Percentiles rank a stretch among this genome's conserved stretches.
Conservation (phyloP, 2,329 filamentous ascomycete species). For the Trichoderma arundinaceum region DNA sequence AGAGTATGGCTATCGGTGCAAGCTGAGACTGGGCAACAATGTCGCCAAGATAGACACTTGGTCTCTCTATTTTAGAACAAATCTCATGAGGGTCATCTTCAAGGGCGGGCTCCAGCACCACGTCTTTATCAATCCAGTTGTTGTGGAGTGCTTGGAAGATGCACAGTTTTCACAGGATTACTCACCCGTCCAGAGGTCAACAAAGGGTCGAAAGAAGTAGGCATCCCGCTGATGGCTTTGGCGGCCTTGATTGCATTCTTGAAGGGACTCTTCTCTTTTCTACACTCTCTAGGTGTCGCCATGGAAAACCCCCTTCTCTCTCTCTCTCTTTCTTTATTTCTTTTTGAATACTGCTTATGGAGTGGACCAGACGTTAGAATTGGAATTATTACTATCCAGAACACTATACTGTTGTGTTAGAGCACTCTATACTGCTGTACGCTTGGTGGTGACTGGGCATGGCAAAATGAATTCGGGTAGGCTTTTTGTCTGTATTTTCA, state of each 20-base stretch:
- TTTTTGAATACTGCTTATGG: neutral
- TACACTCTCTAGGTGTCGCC: neutral
- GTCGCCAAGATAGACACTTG: constrained; percentile 57
- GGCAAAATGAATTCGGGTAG: neutral
- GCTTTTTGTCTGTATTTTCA: neutral
- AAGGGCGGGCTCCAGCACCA: constrained; percentile 52
- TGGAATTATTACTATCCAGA: neutral
- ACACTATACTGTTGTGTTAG: neutral
- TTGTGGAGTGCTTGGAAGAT: constrained; percentile 48
- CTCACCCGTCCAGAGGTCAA: constrained; percentile 25
- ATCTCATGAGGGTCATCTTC: constrained; percentile 55
- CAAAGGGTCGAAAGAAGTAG: constrained; percentile 37
- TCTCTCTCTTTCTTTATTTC: neutral
- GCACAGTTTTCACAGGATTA: constrained; percentile 43
- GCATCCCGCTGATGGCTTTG: neutral
- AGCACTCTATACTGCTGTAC: neutral
- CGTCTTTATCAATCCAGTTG: constrained; percentile 48
- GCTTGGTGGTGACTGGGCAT: neutral
- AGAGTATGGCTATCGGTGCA: constrained; percentile 60
- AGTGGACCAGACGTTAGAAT: neutral
- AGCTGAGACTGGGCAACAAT: constrained; percentile 54
- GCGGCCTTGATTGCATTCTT: neutral
- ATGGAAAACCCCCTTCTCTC: neutral
- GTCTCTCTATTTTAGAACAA: constrained; percentile 56
- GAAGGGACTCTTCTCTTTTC: neutral